Evolutionary conservation across 2,329 filamentous ascomycete species (phyloP).

Genomic region (Diplodia seriata): DNA sequence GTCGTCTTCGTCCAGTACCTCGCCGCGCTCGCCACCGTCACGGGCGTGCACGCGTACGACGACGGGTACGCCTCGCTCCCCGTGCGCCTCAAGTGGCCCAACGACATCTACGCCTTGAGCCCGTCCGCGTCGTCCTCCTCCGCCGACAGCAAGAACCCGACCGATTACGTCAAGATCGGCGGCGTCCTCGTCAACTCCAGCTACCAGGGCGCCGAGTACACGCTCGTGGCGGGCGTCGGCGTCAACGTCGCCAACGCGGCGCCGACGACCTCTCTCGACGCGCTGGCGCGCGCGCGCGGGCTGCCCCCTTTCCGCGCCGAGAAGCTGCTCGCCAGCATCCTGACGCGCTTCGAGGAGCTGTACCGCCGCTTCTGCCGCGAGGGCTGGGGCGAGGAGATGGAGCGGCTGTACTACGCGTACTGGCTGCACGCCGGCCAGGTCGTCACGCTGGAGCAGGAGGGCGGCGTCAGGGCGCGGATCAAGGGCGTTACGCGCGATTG

Average conservation of each 20-base stretch:
- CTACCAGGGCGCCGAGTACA: conserved; percentile 78
- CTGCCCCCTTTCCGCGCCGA: conserved; percentile 72
- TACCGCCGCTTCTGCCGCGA: conserved; percentile 76
- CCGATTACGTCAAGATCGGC: conserved; percentile 86
- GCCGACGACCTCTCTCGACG: conserved; percentile 86
- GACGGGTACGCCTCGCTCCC: conserved; percentile 75
- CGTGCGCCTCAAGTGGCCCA: conserved; percentile 95
- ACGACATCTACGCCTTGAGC: conserved; percentile 71
- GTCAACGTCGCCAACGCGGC: conserved; percentile 83
- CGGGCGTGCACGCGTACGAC: conserved; percentile 82
- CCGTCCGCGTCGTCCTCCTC: conserved; percentile 33
- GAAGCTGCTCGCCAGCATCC: conserved; percentile 78
- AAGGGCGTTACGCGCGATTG: conserved; percentile 91
- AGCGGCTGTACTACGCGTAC: conserved; percentile 13
- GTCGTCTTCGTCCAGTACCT: conserved; percentile 96
- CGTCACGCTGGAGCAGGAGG: conserved; percentile 80
- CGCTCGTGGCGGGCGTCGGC: conserved; percentile 81
- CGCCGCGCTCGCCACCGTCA: conserved; percentile 83
- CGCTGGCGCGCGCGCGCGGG: conserved; percentile 62
- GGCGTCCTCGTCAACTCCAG: conserved; percentile 91
- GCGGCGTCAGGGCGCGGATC: conserved; percentile 75
- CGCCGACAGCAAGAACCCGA: background rate
- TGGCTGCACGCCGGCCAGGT: conserved; percentile 63
- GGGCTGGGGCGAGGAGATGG: conserved; percentile 70
- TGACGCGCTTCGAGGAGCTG: conserved; percentile 77